Base-by-base conservation (phyloP, 2,329 filamentous ascomycete genomes). In the Diplocarpon rosae region DNA sequence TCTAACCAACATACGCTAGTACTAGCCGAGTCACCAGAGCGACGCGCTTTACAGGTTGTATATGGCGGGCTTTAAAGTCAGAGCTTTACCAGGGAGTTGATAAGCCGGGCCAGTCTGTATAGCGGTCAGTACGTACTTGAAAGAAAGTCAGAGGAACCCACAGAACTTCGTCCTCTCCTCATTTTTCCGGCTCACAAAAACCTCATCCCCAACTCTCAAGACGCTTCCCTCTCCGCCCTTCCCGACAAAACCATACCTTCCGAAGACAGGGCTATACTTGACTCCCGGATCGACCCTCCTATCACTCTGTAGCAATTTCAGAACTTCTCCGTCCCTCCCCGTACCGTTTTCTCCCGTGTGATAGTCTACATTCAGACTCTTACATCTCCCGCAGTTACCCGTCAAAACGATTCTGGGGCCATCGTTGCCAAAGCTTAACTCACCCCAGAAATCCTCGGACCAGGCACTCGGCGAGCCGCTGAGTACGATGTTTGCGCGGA, bases 401-500 rank as follows among this genome's bases (percentile, higher is more conserved):
- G 80, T 86, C 27, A 87, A 65, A 5, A 72, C 58, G 6, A 86
- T 65, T 33, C 63, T 65, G 14, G 16, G 5, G 12, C 16, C 8
- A 5, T 10, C 47, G 12, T 53, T 39, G 32, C 35, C 39, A 6
- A 47, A 43, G 1, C 35, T 27, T 20, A 52, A 34, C 27, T 53
- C 46, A 6, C 40, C 73, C 83, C 82, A 88, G 57, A 73, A 85
- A 59, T 88, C 83, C 60, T 88, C 83, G 11, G 80, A 79, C 59
- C 75, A 88, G 1, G 75, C 62, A 0, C 27, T 9, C 9, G 63
- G 61, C 4, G 74, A 70, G 2, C 77, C 78, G 31, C 74, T 72
- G 1, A 87, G 63, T 1, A 88, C 77, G 37, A 88, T 73, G 59
- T 86, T 88, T 0, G 83, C 80, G 30, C 84, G 75, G 61, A 87